Base-by-base conservation (phyloP, 495 filamentous ascomycete genomes). In the Talaromyces wortmannii region DNA sequence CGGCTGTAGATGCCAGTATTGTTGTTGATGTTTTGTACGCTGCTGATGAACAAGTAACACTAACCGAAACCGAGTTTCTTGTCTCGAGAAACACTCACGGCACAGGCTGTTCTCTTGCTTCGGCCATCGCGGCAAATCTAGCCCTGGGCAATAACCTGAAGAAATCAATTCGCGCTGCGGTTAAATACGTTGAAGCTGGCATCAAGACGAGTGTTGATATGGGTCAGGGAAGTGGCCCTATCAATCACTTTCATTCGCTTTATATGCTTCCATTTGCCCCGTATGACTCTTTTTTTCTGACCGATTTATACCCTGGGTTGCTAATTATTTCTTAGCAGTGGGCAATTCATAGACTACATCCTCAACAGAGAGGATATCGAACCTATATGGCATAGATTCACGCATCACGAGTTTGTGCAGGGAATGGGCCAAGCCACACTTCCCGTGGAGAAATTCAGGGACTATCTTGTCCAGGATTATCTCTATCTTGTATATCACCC, bases 31-130 rank as follows among this genome's bases (percentile, higher is more conserved):
- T 95, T 29, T 76, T 96, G 2, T 80, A 80, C 56, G 31, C 43
- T 16, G 15, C 49, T 51, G 44, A 46, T 11, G n/a, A 30, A 31
- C 36, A 36, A 12, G 60, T 71, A 0, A 75, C 79, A 1, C 69
- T 83, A 29, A 78, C 94, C 44, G 82, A 91, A 67, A 87, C 78
- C 7, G 76, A 75, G 2, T 96, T 85, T 63, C 69, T 87, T 18
- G 65, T 78, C 3, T 87, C 86, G 5, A 86, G 77, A 57, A 91
- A 94, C 58, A 98, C 94, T 3, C 94, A 98, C 68, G 94, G 94
- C 3, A 98, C 94, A 6, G 94, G 94, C 16, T 98, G 94, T 63
- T 94, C 91, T 12, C 81, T 98, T 52, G 94, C 94, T 51, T 96
- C 91, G 47, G 90, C 92, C 7, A 95, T 97, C 65, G 89, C 92